Base-by-base conservation (phyloP, 768 basidiomycete genomes). In the Termitomyces sp. region DNA sequence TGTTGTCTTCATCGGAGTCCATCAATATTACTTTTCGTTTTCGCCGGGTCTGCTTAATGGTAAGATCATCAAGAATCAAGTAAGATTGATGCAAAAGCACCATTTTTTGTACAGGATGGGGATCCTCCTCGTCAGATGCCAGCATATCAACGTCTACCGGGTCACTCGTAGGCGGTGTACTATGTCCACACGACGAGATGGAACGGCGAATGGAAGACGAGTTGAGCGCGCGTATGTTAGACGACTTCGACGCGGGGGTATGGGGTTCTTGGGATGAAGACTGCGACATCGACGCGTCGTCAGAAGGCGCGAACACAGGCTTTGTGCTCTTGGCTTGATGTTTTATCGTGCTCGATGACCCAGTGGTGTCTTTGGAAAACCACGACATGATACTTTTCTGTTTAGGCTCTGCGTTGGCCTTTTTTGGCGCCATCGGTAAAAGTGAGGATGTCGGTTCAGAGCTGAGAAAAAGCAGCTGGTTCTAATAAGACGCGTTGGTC, bases 91-190 rank as follows among this genome's bases (percentile, higher is more conserved):
- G 40, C 37, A 49, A 8, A 31, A 53, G 54, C 56, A 63, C 53
- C 58, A 42, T 35, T 59, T 60, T 62, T 59, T 47, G 63, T 35
- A 64, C 63, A 42, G 62, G 62, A 48, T 65, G 62, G 19, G 67
- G 65, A 26, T 74, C 71, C 21, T 78, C 78, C 42, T 78, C 80
- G 12, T 76, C 80, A 33, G 77, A 79, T 8, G 76, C 77, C 49
- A 84, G 60, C 83, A 89, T 85, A 65, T 91, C 89, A 10, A 91
- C 78, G 61, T 92, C 89, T 55, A 91, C 80, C 30, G 81, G 76
- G 60, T 91, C 88, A 60, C 89, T 91, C 3, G 88, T 88, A 0
- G 89, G 89, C 28, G 90, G 89, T 2, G 87, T 89, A 60, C 76
- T 86, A 50, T 74, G 75, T 19, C 71, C 74, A 21, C 71, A 73